Percentiles rank a stretch among this genome's conserved stretches.
Evolutionary conservation across 352 stramenopile genomes (phyloP).

Genomic region (Phytophthora ohioensis): DNA sequence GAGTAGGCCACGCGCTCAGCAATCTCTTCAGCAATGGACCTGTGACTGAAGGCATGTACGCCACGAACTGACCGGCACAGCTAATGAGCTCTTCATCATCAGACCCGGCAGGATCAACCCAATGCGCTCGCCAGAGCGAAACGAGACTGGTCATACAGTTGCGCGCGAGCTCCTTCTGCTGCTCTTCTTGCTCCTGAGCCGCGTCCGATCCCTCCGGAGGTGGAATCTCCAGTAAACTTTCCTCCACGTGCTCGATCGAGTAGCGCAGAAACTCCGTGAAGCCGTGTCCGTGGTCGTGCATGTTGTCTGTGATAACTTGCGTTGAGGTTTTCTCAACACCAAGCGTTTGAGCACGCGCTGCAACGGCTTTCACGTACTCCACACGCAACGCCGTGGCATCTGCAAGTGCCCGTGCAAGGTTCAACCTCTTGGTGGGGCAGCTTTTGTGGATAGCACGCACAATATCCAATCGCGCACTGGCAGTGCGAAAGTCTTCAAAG

Average conservation of each 20-base stretch:
- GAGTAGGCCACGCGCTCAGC: conserved; percentile 69
- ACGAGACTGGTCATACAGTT: conserved; percentile 79
- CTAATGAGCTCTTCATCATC: conserved; percentile 88
- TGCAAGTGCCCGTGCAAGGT: conserved; percentile 75
- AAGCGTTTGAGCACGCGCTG: conserved; percentile 49
- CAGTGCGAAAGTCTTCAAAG: conserved; percentile 89
- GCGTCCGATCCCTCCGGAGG: conserved; percentile 32
- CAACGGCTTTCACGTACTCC: conserved; percentile 69
- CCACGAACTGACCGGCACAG: conserved; percentile 86
- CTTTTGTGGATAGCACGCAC: conserved; percentile 88
- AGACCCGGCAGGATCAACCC: conserved; percentile 75
- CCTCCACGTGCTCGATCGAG: conserved; percentile 81
- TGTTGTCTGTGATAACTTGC: conserved; percentile 58
- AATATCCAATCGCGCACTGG: conserved; percentile 83
- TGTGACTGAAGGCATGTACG: conserved; percentile 77
- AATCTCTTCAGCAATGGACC: conserved; percentile 60
- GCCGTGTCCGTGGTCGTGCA: conserved; percentile 81
- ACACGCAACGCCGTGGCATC: conserved; percentile 77
- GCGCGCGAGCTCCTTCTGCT: conserved; percentile 64
- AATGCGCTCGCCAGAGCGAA: conserved; percentile 77
- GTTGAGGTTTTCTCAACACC: conserved; percentile 67
- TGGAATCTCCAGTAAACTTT: conserved; percentile 32
- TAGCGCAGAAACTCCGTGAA: conserved; percentile 87
- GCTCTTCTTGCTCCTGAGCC: conserved; percentile 31
- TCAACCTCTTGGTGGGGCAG: conserved; percentile 71